Base-by-base conservation (phyloP, 2,329 filamentous ascomycete genomes). In the Pseudogymnoascus sp. region DNA sequence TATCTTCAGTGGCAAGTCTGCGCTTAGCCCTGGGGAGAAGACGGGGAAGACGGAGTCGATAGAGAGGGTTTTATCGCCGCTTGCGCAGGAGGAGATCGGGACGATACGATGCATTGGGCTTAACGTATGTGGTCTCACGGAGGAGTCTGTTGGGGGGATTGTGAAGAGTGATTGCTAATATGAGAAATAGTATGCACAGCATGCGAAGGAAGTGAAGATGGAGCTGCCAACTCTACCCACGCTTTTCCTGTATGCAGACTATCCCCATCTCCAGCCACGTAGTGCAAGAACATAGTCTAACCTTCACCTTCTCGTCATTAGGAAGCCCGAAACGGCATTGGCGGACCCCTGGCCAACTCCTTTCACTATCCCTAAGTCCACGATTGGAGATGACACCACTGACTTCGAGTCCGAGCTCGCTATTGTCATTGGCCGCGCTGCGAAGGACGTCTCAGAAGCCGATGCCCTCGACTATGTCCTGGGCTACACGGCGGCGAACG, bases 1-100 rank as follows among this genome's bases (percentile, higher is more conserved):
- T 41, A 76, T 84, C 5, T 86, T 83, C 74, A 82, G 80, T 25
- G 84, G 85, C 15, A 75, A 74, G 1, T 87, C 85, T 2, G 81
- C 85, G 1, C 72, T 87, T 51, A 74, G 73, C 25, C 79, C 83
- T 0, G 85, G 84, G 2, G 71, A 75, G 21, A 74, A 75, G 10
- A 85, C 83, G 1, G 79, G 75, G 31, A 74, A 75, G 64, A 72
- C 74, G 2, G 78, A 79, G 69, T 71, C 73, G 38, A 76, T 83
- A 65, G 75, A 51, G 6, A 60, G 21, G n/a, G 48, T 67, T 59
- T 71, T 81, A n/a, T 79, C 77, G 5, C 79, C 78, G 12, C 63
- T 80, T 13, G 70, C 76, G 10, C 70, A 74, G 64, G 69, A 67
- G 29, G 78, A 81, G 68, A 75, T 79, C 35, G 77, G 77, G 27